These are phyloP conservation scores for Conticribra weissflogii DNA, from an alignment of 108 stramenopile genomes.

Conservation along the genomic window DNA sequence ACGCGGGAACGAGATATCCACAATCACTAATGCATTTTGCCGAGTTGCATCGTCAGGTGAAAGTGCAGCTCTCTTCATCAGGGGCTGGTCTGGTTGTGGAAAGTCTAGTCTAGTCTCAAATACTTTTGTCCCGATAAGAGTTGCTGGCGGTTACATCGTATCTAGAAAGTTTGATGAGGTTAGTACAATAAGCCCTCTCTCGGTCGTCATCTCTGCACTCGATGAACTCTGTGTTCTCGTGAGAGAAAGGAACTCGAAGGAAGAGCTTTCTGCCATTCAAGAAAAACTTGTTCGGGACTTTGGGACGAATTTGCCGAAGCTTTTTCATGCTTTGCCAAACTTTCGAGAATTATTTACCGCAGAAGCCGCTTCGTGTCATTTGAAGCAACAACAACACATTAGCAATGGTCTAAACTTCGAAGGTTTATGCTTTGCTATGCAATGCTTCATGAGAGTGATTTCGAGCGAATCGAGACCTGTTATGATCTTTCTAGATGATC, in stretches of 20 bases:
- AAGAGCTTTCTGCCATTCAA: conserved; percentile 5
- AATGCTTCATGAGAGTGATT: conserved; percentile 38
- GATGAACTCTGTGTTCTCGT: conserved; percentile 35
- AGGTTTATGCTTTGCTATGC: conserved; percentile 40
- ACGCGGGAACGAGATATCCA: conserved; percentile 20
- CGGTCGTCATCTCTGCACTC: conserved; percentile 33
- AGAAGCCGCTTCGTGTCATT: background rate
- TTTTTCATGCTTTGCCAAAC: conserved; percentile 25
- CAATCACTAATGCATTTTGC: conserved; percentile 34
- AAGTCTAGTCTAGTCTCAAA: background rate
- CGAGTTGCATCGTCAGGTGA: conserved; percentile 23
- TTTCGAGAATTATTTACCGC: conserved; percentile 13
- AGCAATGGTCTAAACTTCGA: conserved; percentile 22
- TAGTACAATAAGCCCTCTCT: conserved; percentile 17
- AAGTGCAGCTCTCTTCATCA: conserved; percentile 41
- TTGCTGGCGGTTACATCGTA: background rate
- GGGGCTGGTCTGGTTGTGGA: conserved; percentile 31
- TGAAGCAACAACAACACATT: background rate
- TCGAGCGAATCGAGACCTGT: conserved; percentile 32
- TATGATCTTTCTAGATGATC: conserved; percentile 44
- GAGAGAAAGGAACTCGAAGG: conserved; percentile 1
- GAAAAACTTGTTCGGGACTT: conserved; percentile 28
- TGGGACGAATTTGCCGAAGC: conserved; percentile 1
- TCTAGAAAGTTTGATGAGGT: conserved; percentile 14
- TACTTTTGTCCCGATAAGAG: background rate